These are phyloP conservation scores for Tetrastigma voinierianum DNA, from an alignment of 164 flowering plant genomes.

Conservation along the genomic window DNA sequence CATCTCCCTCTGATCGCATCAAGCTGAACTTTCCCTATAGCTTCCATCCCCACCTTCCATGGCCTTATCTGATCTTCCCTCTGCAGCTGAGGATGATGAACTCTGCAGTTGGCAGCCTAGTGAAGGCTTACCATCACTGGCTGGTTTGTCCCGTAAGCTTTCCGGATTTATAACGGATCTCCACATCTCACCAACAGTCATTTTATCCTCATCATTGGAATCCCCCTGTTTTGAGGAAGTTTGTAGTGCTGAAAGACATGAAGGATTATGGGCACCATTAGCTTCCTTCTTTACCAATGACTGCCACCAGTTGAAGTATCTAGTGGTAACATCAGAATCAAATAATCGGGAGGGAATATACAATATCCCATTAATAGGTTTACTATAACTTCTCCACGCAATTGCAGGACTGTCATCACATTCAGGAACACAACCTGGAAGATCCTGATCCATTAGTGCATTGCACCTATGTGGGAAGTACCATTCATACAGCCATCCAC, in stretches of 20 bases:
- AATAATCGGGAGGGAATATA: slow-evolving; percentile 25
- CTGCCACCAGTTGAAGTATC: slow-evolving; percentile 28
- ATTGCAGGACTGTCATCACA: neutral
- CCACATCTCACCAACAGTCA: neutral
- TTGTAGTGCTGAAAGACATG: neutral
- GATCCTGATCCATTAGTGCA: slow-evolving; percentile 50
- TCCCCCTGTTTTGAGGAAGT: neutral
- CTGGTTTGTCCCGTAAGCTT: no score
- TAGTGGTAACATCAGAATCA: slow-evolving; percentile 23
- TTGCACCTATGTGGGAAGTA: slow-evolving; percentile 44
- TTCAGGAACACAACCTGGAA: slow-evolving; percentile 24
- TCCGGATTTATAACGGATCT: neutral
- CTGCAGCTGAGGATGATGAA: no score
- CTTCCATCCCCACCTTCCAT: neutral
- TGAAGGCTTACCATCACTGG: no score
- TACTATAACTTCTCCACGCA: slow-evolving; percentile 31
- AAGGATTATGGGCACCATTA: neutral
- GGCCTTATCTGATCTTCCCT: no score
- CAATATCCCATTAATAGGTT: slow-evolving; percentile 16
- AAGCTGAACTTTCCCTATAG: neutral
- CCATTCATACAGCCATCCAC: slow-evolving; percentile 18
- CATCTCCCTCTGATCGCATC: neutral
- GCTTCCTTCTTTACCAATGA: neutral
- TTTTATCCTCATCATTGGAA: neutral
- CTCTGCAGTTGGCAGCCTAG: no score